phyloP scores from a whole-genome alignment of 768 basidiomycete species.

The Porpolomopsis calyptriformis region DNA sequence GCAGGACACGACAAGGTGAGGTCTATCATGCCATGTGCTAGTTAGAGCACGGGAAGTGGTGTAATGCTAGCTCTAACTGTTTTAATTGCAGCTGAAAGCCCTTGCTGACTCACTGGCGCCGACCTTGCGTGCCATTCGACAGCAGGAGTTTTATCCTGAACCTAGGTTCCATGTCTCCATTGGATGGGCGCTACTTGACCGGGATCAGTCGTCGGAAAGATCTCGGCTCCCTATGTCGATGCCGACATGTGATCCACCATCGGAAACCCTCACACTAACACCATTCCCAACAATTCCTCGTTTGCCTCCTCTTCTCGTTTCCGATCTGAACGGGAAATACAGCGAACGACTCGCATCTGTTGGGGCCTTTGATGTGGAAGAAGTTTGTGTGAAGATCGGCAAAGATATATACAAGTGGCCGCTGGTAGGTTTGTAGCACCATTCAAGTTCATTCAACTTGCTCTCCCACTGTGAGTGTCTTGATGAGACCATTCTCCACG shows the following conservation, averaged over 20 bases:
- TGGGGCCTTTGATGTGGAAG: slow-evolving; percentile 41
- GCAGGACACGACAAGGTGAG: slow-evolving; percentile 71
- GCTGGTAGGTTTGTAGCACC: neutral
- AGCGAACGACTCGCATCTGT: slow-evolving; percentile 32
- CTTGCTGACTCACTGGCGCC: slow-evolving; percentile 51
- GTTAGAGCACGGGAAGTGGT: neutral
- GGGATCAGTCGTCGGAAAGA: slow-evolving; percentile 11
- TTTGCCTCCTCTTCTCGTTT: slow-evolving; percentile 40
- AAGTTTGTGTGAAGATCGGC: slow-evolving; percentile 59
- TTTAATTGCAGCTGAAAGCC: slow-evolving; percentile 40
- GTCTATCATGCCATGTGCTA: no score
- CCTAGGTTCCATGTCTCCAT: slow-evolving; percentile 87
- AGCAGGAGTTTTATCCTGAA: slow-evolving; percentile 67
- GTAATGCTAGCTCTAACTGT: slow-evolving; percentile 1
- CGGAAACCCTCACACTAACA: slow-evolving; percentile 9
- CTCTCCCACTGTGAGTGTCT: neutral
- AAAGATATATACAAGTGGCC: slow-evolving; percentile 48
- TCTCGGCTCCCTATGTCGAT: slow-evolving; percentile 10
- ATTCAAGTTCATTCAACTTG: neutral
- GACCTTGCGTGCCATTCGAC: slow-evolving; percentile 47
- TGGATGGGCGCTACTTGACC: slow-evolving; percentile 70
- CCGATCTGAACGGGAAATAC: slow-evolving; percentile 39
- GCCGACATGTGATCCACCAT: slow-evolving; percentile 9
- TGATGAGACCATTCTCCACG: neutral
- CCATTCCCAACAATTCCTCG: slow-evolving; percentile 39